Evolutionary conservation across 257 asterid species (phyloP), one percentile per base, ranked within the genome.

Genomic region (Hygrophila difformis): DNA sequence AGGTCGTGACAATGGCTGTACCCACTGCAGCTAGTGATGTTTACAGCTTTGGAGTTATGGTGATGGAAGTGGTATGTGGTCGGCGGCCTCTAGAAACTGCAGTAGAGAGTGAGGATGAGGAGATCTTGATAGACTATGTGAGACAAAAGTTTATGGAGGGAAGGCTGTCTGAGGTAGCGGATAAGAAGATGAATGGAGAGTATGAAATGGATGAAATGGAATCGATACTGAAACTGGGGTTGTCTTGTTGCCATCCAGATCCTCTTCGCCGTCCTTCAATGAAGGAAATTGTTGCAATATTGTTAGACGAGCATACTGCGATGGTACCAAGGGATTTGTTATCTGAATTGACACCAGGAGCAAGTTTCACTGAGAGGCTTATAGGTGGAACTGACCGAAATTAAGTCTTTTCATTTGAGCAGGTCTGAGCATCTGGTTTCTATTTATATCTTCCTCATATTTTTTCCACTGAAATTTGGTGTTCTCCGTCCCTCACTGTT

Each of bases 1-100:
- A 84, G 67, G 73, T 84, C 40, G 93, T 75, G n/a, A 84, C 84
- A 3, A 33, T 65, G 72, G 89, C 93, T 16, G 15, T 73, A 7
- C 95, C 93, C 0, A 84, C 82, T 2, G 69, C 73, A 1, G 81
- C 91, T 44, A 81, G 84, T 6, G 95, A 84, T 47, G 91, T 84
- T 19, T 84, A 78, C 24, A 81, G 95, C 55, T 84, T 81, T 40
- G 95, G 93, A 14, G 78, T 81, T 4, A 84, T 81, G 55, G 69
- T 84, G 12, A 55, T 84, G 75, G 93, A 84, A 61, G 95, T 84
- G 66, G 89, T 68, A 0, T 84, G 91, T 19, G 91, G 95, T 47
- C 66, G 95, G 33, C 73, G 67, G 62, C 93, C 95, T 0, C 44
- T 84, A 39, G 77, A 69, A 61, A 26, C 62, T 0, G 18, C 58